A percentile compares a stretch with the other conserved stretches of the same genome.
Conservation (phyloP, 345 rosid species). For the Mercurialis annua region DNA sequence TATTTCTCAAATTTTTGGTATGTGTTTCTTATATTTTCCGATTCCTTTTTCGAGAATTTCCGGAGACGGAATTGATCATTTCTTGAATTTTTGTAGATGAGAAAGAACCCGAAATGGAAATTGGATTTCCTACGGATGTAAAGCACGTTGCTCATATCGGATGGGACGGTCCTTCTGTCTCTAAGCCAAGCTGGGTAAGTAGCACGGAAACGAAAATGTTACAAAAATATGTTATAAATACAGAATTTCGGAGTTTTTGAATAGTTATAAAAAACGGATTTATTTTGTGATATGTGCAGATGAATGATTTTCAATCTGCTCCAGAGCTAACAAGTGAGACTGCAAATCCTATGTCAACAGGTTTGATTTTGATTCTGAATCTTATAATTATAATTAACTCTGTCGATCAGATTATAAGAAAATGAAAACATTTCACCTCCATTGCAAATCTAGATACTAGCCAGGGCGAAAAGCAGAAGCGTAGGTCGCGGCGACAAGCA, state of each 20-base stretch:
- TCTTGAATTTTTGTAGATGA: conserved; percentile 33
- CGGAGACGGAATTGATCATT: background rate
- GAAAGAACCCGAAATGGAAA: conserved; percentile 55
- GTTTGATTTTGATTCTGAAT: conserved; percentile 19
- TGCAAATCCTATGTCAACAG: conserved; percentile 21
- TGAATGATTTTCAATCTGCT: conserved; percentile 32
- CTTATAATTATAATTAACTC: background rate
- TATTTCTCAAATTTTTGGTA: conserved; percentile 55
- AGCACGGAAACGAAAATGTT: too few relatives aligned
- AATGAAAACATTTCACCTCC: background rate
- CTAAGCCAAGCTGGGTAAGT: conserved; percentile 61
- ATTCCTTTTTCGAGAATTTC: background rate
- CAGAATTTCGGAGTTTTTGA: background rate
- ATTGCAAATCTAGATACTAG: conserved; percentile 15
- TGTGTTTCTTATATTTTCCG: background rate
- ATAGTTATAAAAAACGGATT: background rate
- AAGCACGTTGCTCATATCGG: conserved; percentile 82
- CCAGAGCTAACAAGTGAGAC: conserved; percentile 13
- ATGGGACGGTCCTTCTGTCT: conserved; percentile 53
- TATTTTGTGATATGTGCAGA: conserved; percentile 28
- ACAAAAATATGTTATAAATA: too few relatives aligned
- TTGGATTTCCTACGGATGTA: conserved; percentile 77
- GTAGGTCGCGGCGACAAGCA: conserved; percentile 29
- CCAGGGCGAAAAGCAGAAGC: conserved; percentile 32
- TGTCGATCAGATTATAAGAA: background rate